A percentile compares a stretch with the other conserved stretches of the same genome.
These are phyloP conservation scores for Phaeotremella skinneri DNA, from an alignment of 768 basidiomycete genomes.

Conservation along the genomic window DNA sequence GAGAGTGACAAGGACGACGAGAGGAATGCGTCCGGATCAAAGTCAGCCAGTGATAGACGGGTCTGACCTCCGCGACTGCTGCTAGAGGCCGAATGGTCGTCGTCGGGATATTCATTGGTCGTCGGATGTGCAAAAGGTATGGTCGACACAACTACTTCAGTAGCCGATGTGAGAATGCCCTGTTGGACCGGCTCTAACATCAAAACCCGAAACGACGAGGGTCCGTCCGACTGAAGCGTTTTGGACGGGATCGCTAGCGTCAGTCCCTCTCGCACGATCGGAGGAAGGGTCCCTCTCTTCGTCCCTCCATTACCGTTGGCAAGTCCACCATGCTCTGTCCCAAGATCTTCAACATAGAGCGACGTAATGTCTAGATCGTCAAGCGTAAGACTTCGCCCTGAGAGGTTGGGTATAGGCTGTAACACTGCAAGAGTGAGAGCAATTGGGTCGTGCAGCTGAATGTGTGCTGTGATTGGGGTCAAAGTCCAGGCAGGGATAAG, in stretches of 20 bases:
- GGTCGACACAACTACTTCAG: slow-evolving; percentile 59
- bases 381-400: too few relatives aligned
- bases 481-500: slow-evolving; percentile 25
- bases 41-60: slow-evolving; percentile 31
- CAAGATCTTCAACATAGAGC: slow-evolving; percentile 5
- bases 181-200: slow-evolving; percentile 72
- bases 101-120: slow-evolving; percentile 6
- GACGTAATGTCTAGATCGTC: slow-evolving; percentile 12
- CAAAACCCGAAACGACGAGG: slow-evolving; percentile 54
- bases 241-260: slow-evolving; percentile 1
- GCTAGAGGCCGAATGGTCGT: neutral
- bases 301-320: neutral
- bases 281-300: neutral
- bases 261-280: slow-evolving; percentile 31
- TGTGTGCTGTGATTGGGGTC: slow-evolving; percentile 10
- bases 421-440: slow-evolving; percentile 25
- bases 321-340: neutral
- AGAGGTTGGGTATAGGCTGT: too few relatives aligned
- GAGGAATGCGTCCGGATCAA: slow-evolving; percentile 48
- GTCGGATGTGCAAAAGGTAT: slow-evolving; percentile 10
- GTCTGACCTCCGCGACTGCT: slow-evolving; percentile 20
- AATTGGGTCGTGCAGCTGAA: slow-evolving; percentile 30
- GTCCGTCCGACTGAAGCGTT: neutral
- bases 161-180: slow-evolving; percentile 60
- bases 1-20: slow-evolving; percentile 30